Percentiles rank a stretch among this genome's conserved stretches.
Conservation (phyloP, 2,329 filamentous ascomycete genomes). For the Trichoderma breve region DNA sequence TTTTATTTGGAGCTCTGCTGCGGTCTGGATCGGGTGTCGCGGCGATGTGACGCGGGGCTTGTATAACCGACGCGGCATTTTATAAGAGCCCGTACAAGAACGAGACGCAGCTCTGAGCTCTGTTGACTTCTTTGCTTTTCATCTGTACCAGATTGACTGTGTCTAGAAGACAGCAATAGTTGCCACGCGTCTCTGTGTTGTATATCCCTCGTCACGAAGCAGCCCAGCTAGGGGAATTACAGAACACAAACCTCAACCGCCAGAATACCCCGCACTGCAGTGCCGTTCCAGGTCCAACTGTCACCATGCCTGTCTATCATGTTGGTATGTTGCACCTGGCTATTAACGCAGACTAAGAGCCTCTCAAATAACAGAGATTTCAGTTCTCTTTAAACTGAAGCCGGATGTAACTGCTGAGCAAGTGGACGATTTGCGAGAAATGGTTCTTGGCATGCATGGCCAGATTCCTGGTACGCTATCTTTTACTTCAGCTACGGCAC, state of each 20-base stretch:
- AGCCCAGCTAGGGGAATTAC: background rate
- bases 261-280: background rate
- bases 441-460: background rate
- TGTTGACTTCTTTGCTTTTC: background rate
- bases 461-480: background rate
- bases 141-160: background rate
- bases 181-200: background rate
- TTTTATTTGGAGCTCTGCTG: background rate
- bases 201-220: background rate
- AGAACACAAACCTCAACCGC: background rate
- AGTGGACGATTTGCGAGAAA: background rate
- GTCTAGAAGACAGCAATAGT: background rate
- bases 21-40: background rate
- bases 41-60: background rate
- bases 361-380: background rate
- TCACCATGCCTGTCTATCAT: background rate
- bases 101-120: background rate
- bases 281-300: background rate
- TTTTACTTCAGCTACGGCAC: too few species aligned
- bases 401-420: background rate
- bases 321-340: background rate
- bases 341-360: background rate
- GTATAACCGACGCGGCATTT: background rate
- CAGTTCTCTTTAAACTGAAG: slow-evolving; percentile 6
- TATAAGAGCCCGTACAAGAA: background rate